Percentiles rank a stretch among this genome's conserved stretches.
Conservation (phyloP, 371 early-diverging fungal species). For the Mucor velutinosus region DNA sequence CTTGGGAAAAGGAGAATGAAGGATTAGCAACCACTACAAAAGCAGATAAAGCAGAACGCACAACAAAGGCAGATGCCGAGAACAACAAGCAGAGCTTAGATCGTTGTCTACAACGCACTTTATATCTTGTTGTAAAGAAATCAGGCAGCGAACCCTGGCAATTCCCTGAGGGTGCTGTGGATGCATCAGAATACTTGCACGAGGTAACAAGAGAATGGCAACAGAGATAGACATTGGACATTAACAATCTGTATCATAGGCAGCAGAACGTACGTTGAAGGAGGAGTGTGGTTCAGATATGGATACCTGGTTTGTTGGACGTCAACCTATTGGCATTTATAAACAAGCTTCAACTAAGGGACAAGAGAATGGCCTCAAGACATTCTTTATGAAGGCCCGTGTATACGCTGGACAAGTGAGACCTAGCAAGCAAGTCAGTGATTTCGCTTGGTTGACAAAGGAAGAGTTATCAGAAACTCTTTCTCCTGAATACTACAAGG, state of each 20-base stretch:
- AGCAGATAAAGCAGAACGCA: slow-evolving; percentile 52
- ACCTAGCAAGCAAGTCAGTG: slow-evolving; percentile 57
- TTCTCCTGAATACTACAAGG: slow-evolving; percentile 70
- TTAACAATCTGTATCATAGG: slow-evolving; percentile 27
- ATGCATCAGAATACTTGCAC: slow-evolving; percentile 70
- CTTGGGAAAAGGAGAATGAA: slow-evolving; percentile 49
- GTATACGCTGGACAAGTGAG: slow-evolving; percentile 79
- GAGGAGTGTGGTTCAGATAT: slow-evolving; percentile 77
- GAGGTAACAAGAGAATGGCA: slow-evolving; percentile 48
- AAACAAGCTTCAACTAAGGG: slow-evolving; percentile 48
- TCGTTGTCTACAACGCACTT: slow-evolving; percentile 65
- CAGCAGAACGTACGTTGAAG: slow-evolving; percentile 72
- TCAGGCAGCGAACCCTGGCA: slow-evolving; percentile 65
- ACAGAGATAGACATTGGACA: neutral
- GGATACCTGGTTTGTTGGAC: slow-evolving; percentile 88
- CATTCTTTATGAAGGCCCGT: slow-evolving; percentile 87
- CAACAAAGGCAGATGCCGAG: slow-evolving; percentile 68
- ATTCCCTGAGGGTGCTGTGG: slow-evolving; percentile 75
- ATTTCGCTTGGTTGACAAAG: slow-evolving; percentile 90
- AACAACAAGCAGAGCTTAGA: slow-evolving; percentile 75
- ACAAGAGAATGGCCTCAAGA: slow-evolving; percentile 37
- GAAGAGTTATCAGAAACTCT: slow-evolving; percentile 76
- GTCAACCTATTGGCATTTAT: slow-evolving; percentile 78
- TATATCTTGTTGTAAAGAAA: slow-evolving; percentile 77
- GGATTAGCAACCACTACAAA: slow-evolving; percentile 41